Base-by-base conservation (phyloP, 805 yeast species). In the Teunomyces cretensis region DNA sequence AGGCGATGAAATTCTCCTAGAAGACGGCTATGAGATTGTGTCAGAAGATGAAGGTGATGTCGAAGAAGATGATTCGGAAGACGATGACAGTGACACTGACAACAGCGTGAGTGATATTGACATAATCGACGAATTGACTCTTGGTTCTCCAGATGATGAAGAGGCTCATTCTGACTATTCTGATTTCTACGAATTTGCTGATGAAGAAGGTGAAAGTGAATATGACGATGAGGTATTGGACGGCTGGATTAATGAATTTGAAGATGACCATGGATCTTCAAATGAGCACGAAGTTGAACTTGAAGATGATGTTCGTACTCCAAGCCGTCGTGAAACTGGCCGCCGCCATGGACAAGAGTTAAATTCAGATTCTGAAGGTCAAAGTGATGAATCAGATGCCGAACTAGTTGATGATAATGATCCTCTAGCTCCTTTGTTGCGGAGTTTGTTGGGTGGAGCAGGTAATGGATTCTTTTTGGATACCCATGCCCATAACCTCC, bases 221-320 rank as follows among this genome's bases (percentile, higher is more conserved):
- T 66, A 64, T 42, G 68, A 65, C 32, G 70, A 64, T 28, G 72
- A 58, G 14, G 74, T 67, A 38, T 55, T 69, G 12, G 74, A 68
- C 45, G 69, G 67, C 2, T 70, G 75, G 75, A 58, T 69, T 33
- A 72, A 67, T 44, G 71, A 64, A 30, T 64, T 71, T 45, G 68
- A 62, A 26, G 69, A 60, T 28, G 60, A 49, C 22, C 62, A 48
- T 13, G 60, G 50, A 22, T 62, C 53, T 8, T 43, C 55, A n/a
- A 65, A 54, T 24, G 58, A 52, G 6, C 47, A 47, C 11, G 52
- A 32, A 5, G 28, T 14, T 9, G 52, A 28, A 5, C 28, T 14
- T 6, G 42, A 53, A 14, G 39, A 43, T 40, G 41, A 26, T 9
- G n/a, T 14, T 26, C 32, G 14, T 11, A 14, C 30, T 5, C 22